These are phyloP conservation scores for Leucocoprinus leucothites DNA, from an alignment of 768 basidiomycete genomes.

Conservation along the genomic window DNA sequence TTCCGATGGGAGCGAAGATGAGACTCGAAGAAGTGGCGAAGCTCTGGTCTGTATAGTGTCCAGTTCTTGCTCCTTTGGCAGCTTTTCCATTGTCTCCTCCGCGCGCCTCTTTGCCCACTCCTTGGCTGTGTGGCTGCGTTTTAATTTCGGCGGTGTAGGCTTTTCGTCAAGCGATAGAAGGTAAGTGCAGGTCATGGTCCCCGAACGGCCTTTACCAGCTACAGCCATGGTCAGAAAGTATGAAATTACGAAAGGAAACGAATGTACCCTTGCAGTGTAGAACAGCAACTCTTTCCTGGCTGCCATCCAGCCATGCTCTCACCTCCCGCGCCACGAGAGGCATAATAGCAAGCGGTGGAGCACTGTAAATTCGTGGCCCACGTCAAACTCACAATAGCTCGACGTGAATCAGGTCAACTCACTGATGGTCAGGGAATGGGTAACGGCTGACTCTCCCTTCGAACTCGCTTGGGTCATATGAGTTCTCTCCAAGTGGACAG, in stretches of 20 bases:
- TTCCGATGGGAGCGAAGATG: neutral
- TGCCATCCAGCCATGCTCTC: constrained; percentile 63
- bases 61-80: constrained; percentile 38
- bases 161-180: constrained; percentile 56
- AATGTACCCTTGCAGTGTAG: constrained; percentile 83
- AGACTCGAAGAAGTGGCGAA: constrained; percentile 4
- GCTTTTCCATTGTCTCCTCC: constrained; percentile 44
- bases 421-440: constrained; percentile 92
- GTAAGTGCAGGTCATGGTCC: constrained; percentile 82
- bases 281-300: constrained; percentile 67
- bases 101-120: constrained; percentile 47
- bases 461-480: constrained; percentile 69
- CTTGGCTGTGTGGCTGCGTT: constrained; percentile 43
- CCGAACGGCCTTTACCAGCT: constrained; percentile 85
- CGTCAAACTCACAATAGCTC: neutral
- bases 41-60: constrained; percentile 14
- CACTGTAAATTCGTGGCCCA: constrained; percentile 34
- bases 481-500: constrained; percentile 78
- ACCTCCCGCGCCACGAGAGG: constrained; percentile 75
- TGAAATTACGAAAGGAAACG: neutral
- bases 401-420: constrained; percentile 25
- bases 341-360: constrained; percentile 75
- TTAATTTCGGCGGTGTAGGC: constrained; percentile 45
- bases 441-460: constrained; percentile 75
- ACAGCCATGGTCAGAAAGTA: neutral